These are phyloP conservation scores for Rhodotorula kratochvilovae DNA, from an alignment of 768 basidiomycete species.

Conservation along the genomic window DNA sequence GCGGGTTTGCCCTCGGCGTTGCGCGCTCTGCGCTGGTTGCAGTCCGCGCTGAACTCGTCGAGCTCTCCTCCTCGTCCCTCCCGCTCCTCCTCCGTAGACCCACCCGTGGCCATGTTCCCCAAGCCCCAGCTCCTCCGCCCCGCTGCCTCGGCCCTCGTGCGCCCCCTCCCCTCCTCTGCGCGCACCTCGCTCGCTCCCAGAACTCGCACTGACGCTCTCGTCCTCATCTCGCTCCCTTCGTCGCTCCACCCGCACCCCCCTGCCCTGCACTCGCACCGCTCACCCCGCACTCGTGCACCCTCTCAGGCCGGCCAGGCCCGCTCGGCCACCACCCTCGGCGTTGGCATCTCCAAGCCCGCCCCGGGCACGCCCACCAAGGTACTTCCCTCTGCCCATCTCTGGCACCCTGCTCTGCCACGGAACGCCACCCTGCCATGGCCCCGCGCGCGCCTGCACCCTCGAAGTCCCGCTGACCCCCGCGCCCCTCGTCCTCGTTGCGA, in stretches of 20 bases:
- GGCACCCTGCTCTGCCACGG: no score
- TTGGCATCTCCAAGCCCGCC: slow-evolving; percentile 25
- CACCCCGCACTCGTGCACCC: not conserved
- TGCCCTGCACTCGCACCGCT: no score
- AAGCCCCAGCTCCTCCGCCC: slow-evolving; percentile 22
- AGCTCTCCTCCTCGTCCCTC: not conserved
- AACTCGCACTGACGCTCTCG: not conserved
- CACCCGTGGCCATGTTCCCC: slow-evolving; percentile 15
- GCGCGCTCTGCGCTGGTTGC: not conserved
- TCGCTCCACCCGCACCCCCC: not conserved
- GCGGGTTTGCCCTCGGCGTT: not conserved
- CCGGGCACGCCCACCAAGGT: slow-evolving; percentile 57
- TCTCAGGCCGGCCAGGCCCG: slow-evolving; percentile 26
- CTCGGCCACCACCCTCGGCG: slow-evolving; percentile 37
- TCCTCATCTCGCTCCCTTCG: not conserved
- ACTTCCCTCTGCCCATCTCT: no score
- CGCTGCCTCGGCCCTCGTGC: slow-evolving; percentile 18
- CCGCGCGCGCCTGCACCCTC: no score
- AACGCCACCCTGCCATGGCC: no score
- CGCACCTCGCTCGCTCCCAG: not conserved
- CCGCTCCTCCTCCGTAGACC: not conserved
- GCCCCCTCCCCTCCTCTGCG: not conserved
- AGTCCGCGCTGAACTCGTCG: not conserved
- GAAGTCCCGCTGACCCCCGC: no score
- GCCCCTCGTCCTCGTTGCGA: not conserved